Conservation (phyloP, 2,329 filamentous ascomycete species). For the Didymella keratinophila region DNA sequence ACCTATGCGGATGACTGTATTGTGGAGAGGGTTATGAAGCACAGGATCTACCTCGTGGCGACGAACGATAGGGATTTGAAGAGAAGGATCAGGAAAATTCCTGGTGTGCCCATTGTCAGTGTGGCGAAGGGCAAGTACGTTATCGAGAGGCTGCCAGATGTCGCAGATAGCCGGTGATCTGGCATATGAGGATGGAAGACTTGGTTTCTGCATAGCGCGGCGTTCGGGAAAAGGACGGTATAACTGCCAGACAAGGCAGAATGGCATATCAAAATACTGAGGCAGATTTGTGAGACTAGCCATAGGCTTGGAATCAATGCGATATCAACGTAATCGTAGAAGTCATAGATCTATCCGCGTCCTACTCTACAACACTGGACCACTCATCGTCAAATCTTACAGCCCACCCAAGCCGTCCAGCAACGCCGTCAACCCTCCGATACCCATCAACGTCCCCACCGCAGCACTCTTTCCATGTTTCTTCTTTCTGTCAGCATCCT, state of each 20-base stretch:
- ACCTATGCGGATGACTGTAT: conserved; percentile 79
- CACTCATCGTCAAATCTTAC: conserved; percentile 8
- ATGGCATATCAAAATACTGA: not conserved
- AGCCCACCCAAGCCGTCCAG: conserved; percentile 46
- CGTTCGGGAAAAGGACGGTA: conserved; percentile 15
- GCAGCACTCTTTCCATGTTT: conserved; percentile 37
- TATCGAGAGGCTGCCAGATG: conserved; percentile 89
- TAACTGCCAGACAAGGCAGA: not conserved
- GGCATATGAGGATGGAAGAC: not conserved
- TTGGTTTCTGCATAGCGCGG: conserved; percentile 22
- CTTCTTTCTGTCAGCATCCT: conserved; percentile 27
- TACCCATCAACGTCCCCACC: conserved; percentile 46
- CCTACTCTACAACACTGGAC: not conserved
- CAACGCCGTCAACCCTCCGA: conserved; percentile 49
- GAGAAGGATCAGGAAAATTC: conserved; percentile 82
- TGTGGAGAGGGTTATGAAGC: conserved; percentile 54
- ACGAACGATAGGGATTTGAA: conserved; percentile 69
- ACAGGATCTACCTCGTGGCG: conserved; percentile 56
- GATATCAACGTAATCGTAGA: not conserved
- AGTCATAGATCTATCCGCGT: not conserved
- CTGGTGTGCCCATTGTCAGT: conserved; percentile 78
- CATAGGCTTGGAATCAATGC: not conserved
- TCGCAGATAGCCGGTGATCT: conserved; percentile 65
- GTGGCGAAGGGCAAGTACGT: conserved; percentile 91
- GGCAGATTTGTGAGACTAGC: not conserved